Evolutionary conservation across 352 stramenopile species (phyloP), one percentile per base, ranked within the genome.

Genomic region (Phytophthora sojae): DNA sequence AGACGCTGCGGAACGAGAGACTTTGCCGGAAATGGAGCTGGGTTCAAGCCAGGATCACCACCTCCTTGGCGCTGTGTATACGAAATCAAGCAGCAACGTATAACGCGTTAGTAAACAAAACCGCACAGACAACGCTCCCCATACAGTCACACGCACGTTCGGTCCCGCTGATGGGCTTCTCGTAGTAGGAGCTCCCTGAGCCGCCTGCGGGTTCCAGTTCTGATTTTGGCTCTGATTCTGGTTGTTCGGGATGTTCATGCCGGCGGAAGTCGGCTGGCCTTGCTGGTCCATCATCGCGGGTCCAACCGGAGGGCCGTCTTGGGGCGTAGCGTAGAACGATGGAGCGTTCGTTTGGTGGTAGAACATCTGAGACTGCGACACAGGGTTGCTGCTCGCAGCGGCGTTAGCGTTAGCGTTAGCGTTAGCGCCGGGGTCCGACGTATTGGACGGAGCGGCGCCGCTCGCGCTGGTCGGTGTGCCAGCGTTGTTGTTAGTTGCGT

Each of bases 291-390:
- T 76, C 71, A 79, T 79, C 11, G 57, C 69, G 44, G 71, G 54
- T 25, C 76, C 79, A 25, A 85, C 63, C 0, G 79, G 58, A 4
- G 82, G 79, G 0, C 67, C 72, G 32, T 91, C 79, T 56, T 86
- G 77, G 6, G 79, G 75, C 19, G 77, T 79, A 12, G 81, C 72
- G 69, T 90, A 88, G 64, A 91, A 91, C 35, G 83, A 91, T 17
- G 80, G 79, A 26, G 83, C 84, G 53, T 77, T 79, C 11, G 80
- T 82, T 39, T 79, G 82, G 39, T 89, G 72, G 39, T 82, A 69
- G 53, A 91, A 91, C 83, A 89, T 88, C 61, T 83, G 82, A 25
- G 83, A 79, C 47, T 82, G 63, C 15, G 81, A 77, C 8, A 83
- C 79, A 6, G 76, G 64, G 32, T 73, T 64, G 55, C 57, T 73